Percentiles rank a stretch among this genome's conserved stretches.
Conservation (phyloP, 1,284 basidiomycete genomes). For the Tremellales sp. region DNA sequence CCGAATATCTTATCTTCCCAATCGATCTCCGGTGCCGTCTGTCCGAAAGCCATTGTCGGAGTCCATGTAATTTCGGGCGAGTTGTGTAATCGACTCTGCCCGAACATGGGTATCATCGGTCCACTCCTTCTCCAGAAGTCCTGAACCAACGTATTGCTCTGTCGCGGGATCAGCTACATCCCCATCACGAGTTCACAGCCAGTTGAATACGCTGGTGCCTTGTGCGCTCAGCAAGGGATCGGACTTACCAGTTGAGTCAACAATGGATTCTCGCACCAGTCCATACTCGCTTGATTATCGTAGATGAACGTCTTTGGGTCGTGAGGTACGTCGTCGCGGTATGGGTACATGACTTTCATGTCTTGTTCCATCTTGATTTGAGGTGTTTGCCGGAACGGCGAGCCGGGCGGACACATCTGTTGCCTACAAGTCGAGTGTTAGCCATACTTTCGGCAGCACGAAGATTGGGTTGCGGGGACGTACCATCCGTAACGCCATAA, state of each 20-base stretch:
- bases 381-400: background rate
- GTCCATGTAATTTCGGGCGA: no score
- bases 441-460: slow-evolving; percentile 17
- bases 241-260: slow-evolving; percentile 28
- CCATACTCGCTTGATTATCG: slow-evolving; percentile 29
- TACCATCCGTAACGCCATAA: background rate
- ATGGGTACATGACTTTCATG: slow-evolving; percentile 9
- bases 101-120: slow-evolving; percentile 14
- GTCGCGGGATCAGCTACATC: slow-evolving; percentile 19
- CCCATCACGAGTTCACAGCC: slow-evolving; percentile 1
- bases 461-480: background rate
- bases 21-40: no score
- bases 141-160: slow-evolving; percentile 15
- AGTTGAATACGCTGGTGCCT: background rate
- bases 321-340: slow-evolving; percentile 31
- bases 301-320: slow-evolving; percentile 36
- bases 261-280: slow-evolving; percentile 40
- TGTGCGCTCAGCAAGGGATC: background rate
- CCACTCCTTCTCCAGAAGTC: slow-evolving; percentile 37
- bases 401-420: slow-evolving; percentile 23
- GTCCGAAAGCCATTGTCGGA: no score
- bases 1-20: no score
- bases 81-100: no score
- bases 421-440: slow-evolving; percentile 35
- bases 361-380: slow-evolving; percentile 16